phyloP scores from a whole-genome alignment of 2,329 filamentous ascomycete genomes.

The Cordyceps cicadae region DNA sequence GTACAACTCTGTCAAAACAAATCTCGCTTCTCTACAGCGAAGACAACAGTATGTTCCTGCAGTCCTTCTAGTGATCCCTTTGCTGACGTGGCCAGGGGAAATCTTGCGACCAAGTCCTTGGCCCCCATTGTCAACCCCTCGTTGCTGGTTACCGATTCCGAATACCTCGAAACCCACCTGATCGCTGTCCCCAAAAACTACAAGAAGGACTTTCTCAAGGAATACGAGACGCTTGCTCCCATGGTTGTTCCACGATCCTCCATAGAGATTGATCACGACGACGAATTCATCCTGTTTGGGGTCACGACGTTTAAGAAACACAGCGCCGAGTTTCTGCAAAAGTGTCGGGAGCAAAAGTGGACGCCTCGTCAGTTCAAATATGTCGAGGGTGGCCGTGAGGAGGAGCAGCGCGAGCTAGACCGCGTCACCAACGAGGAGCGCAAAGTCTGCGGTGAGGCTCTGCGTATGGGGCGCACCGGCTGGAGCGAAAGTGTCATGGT shows the following conservation, averaged over 20 bases:
- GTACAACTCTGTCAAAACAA: slow-evolving; percentile 86
- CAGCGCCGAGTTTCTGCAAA: slow-evolving; percentile 78
- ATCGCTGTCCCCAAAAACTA: slow-evolving; percentile 74
- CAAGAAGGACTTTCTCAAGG: slow-evolving; percentile 80
- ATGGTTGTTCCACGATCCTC: slow-evolving; percentile 94
- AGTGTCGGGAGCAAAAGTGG: slow-evolving; percentile 89
- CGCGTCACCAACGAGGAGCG: slow-evolving; percentile 75
- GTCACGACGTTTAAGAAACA: slow-evolving; percentile 94
- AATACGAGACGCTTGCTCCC: slow-evolving; percentile 77
- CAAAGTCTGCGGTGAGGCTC: slow-evolving; percentile 85
- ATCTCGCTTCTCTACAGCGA: slow-evolving; percentile 69
- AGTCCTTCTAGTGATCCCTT: too few relatives aligned
- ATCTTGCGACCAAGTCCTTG: slow-evolving; percentile 88
- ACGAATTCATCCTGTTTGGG: slow-evolving; percentile 81
- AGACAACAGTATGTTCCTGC: slow-evolving; percentile 64
- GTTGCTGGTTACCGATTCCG: slow-evolving; percentile 77
- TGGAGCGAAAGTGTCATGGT: slow-evolving; percentile 96
- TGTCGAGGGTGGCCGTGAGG: slow-evolving; percentile 79
- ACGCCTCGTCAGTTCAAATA: slow-evolving; percentile 91
- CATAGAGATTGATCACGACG: slow-evolving; percentile 69
- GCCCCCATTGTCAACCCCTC: slow-evolving; percentile 78
- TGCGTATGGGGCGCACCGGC: slow-evolving; percentile 79
- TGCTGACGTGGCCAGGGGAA: slow-evolving; percentile 53
- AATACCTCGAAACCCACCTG: slow-evolving; percentile 94
- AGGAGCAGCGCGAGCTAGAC: slow-evolving; percentile 80